These are phyloP conservation scores for Lecanicillium sp. DNA, from an alignment of 2,329 filamentous ascomycete species.

Conservation along the genomic window DNA sequence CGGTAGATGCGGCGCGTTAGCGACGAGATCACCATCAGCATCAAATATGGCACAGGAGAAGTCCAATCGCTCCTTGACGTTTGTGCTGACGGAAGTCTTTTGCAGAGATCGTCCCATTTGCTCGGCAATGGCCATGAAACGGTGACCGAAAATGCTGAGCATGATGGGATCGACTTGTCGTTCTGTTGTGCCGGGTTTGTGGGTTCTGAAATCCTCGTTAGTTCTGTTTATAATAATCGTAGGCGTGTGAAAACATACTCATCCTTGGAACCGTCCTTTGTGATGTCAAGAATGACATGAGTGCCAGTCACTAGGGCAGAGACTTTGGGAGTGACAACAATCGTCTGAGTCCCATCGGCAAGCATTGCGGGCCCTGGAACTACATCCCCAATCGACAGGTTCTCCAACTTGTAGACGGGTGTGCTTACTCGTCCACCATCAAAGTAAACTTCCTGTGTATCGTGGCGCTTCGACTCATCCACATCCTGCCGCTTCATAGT, in stretches of 20 bases:
- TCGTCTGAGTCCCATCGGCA: constrained; percentile 82
- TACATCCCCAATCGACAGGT: constrained; percentile 62
- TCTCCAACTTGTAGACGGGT: constrained; percentile 72
- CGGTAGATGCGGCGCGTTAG: constrained; percentile 71
- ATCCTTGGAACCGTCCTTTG: constrained; percentile 39
- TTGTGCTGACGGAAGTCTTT: constrained; percentile 73
- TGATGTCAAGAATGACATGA: constrained; percentile 81
- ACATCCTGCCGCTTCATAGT: constrained; percentile 53
- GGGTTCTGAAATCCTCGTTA: background rate
- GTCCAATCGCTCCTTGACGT: constrained; percentile 75
- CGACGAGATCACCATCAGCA: constrained; percentile 64
- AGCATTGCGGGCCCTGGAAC: constrained; percentile 77
- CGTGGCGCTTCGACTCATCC: constrained; percentile 52
- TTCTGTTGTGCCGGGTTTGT: background rate
- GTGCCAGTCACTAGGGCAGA: constrained; percentile 73
- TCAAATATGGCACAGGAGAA: constrained; percentile 80
- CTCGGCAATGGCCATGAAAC: constrained; percentile 81
- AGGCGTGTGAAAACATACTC: constrained; percentile 16
- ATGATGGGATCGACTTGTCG: constrained; percentile 55
- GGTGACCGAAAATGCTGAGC: constrained; percentile 71
- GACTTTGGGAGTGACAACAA: constrained; percentile 75
- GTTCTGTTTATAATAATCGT: too few species aligned
- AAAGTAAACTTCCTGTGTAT: constrained; percentile 69
- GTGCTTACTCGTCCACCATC: constrained; percentile 71
- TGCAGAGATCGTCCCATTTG: constrained; percentile 76